Evolutionary conservation across 768 basidiomycete species (phyloP), one percentile per base, ranked within the genome.

Genomic region (Rhodosporidiobolus odoratus): DNA sequence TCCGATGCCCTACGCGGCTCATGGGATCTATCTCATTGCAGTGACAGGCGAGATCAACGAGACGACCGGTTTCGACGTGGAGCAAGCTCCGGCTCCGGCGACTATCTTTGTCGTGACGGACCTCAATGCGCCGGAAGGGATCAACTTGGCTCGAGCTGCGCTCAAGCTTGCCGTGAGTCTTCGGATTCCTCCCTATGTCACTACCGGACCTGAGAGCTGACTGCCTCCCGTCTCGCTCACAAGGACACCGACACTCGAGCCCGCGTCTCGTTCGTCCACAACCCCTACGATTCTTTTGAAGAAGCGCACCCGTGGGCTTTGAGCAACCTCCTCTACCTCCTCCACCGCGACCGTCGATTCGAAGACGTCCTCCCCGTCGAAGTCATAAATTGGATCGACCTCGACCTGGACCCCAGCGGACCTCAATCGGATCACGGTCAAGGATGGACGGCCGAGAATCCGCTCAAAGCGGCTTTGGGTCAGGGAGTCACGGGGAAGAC

Each of bases 191-290:
- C 19, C 16, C 25, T 13, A 0, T 25, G 15, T 1, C 38, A 34
- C 4, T 8, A 2, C 17, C 25, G 8, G 17, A 27, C 17, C 54
- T 50, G 8, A 23, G 17, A 27, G 30, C 3, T 8, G 37, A 34
- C 35, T 61, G 45, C 50, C 40, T 3, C 38, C 34, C 35, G 60
- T 47, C 50, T 35, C 57, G 38, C 74, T n/a, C n/a, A n/a, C n/a
- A n/a, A 89, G 87, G 80, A 79, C 12, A 69, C 78, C 4, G 81
- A 81, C 3, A 82, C 83, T 4, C 82, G 78, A 47, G 83, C 84
- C 13, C 87, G 92, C 38, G 61, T 91, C n/a, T 83, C 87, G 0
- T 89, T 94, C 78, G 80, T 94, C 40, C 91, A 92, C 78, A 88
- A 89, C 68, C 88, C 91, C 17, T 4, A 43, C n/a, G 53, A 50